These are phyloP conservation scores for Geoglossum cookeanum DNA, from an alignment of 2,329 filamentous ascomycete species.

Conservation along the genomic window DNA sequence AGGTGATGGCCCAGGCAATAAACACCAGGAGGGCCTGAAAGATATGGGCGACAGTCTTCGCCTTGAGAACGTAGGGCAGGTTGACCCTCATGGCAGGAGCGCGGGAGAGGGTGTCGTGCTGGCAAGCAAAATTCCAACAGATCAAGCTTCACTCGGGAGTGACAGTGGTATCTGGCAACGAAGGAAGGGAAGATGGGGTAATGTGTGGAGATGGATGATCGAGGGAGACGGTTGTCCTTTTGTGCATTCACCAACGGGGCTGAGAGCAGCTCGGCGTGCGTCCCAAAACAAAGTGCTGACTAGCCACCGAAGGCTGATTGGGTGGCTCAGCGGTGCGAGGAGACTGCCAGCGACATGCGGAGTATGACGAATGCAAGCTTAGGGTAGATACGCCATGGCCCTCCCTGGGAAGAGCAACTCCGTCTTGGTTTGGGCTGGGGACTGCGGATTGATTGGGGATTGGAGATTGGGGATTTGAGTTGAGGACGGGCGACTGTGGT, in stretches of 20 bases:
- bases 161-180: no score
- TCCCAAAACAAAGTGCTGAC: not conserved
- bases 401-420: not conserved
- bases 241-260: not conserved
- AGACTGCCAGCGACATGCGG: not conserved
- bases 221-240: not conserved
- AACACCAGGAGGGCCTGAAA: conserved; percentile 35
- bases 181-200: not conserved
- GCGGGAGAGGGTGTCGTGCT: no score
- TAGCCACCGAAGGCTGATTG: not conserved
- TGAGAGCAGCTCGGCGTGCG: not conserved
- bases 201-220: not conserved
- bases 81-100: not conserved
- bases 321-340: not conserved
- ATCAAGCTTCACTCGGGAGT: no score
- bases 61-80: not conserved
- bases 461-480: no score
- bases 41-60: conserved; percentile 1
- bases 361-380: not conserved
- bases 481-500: not conserved
- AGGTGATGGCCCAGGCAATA: conserved; percentile 35
- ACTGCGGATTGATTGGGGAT: no score
- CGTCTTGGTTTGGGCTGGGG: not conserved
- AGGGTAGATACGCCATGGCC: not conserved
- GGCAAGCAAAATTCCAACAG: not conserved